Percentiles rank a stretch among this genome's conserved stretches.
phyloP scores from a whole-genome alignment of 257 asterid species.

The Oldenlandia corymbosa region DNA sequence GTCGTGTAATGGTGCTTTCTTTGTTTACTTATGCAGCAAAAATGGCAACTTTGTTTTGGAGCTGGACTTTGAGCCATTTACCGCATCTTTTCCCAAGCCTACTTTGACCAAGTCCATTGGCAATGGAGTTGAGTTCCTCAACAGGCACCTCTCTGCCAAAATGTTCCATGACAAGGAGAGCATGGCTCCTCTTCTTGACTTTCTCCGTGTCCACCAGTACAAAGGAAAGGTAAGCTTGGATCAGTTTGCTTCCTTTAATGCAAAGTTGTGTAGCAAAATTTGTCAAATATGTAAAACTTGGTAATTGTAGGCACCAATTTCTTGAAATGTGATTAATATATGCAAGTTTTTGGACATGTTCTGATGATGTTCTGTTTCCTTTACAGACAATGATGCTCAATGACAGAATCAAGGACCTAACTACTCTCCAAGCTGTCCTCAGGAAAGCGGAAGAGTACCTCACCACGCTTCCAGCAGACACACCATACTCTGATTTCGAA shows the following conservation, averaged over 20 bases:
- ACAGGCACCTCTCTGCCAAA: constrained; percentile 92
- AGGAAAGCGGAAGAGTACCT: constrained; percentile 94
- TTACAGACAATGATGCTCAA: constrained; percentile 79
- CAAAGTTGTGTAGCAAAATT: neutral
- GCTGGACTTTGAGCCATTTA: constrained; percentile 92
- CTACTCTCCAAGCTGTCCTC: constrained; percentile 57
- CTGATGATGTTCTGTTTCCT: constrained; percentile 11
- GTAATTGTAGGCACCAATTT: neutral
- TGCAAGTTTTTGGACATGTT: neutral
- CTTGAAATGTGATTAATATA: neutral
- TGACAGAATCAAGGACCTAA: constrained; percentile 55
- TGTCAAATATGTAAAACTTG: too few relatives aligned
- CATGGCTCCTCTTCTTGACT: constrained; percentile 89
- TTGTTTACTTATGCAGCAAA: constrained; percentile 43
- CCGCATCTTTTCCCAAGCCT: constrained; percentile 81
- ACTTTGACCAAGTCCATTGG: constrained; percentile 94
- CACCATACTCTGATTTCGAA: constrained; percentile 54
- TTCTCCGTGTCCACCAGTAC: constrained; percentile 68
- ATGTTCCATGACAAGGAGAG: constrained; percentile 94
- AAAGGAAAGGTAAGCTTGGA: constrained; percentile 62
- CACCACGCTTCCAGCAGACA: constrained; percentile 57
- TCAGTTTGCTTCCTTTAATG: too few relatives aligned
- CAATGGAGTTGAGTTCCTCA: constrained; percentile 95
- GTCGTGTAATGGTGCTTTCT: constrained; percentile 3
- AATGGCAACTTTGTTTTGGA: constrained; percentile 82